Evolutionary conservation across 768 basidiomycete species (phyloP).

Genomic region (Panaeolus papilionaceus): DNA sequence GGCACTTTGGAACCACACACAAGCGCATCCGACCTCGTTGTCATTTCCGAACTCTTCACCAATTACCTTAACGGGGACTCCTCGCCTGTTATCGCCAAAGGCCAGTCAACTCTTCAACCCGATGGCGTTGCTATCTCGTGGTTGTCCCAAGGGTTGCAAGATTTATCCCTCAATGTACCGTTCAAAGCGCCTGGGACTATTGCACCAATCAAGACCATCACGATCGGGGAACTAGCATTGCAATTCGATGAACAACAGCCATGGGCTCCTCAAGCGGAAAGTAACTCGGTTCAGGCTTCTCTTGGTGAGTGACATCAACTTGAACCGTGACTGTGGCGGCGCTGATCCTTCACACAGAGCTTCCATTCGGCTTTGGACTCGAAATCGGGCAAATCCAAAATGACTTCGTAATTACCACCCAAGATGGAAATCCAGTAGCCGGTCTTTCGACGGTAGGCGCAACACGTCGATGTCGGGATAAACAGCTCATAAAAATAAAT

Average conservation of each 20-base stretch:
- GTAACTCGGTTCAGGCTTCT: constrained; percentile 62
- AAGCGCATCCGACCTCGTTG: constrained; percentile 46
- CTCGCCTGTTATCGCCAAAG: constrained; percentile 64
- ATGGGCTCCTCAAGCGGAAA: constrained; percentile 64
- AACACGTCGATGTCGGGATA: neutral
- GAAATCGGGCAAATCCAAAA: constrained; percentile 68
- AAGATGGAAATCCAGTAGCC: constrained; percentile 57
- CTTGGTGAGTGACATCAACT: constrained; percentile 47
- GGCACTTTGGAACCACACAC: constrained; percentile 65
- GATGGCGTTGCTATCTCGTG: constrained; percentile 67
- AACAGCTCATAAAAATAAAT: constrained; percentile 4
- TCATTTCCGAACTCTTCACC: constrained; percentile 70
- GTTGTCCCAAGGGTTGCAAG: constrained; percentile 66
- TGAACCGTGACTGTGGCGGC: neutral
- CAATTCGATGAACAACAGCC: constrained; percentile 57
- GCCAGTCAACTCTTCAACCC: constrained; percentile 60
- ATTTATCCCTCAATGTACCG: constrained; percentile 65
- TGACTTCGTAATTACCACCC: constrained; percentile 60
- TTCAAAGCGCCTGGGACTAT: constrained; percentile 59
- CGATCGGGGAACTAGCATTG: constrained; percentile 64
- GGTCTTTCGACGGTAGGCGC: constrained; percentile 60
- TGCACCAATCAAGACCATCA: constrained; percentile 68
- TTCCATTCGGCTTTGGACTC: constrained; percentile 75
- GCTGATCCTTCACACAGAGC: constrained; percentile 41
- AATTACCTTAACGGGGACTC: constrained; percentile 70